phyloP scores from a whole-genome alignment of 139 green algal genomes.

The Prasinococcaceae sp. region DNA sequence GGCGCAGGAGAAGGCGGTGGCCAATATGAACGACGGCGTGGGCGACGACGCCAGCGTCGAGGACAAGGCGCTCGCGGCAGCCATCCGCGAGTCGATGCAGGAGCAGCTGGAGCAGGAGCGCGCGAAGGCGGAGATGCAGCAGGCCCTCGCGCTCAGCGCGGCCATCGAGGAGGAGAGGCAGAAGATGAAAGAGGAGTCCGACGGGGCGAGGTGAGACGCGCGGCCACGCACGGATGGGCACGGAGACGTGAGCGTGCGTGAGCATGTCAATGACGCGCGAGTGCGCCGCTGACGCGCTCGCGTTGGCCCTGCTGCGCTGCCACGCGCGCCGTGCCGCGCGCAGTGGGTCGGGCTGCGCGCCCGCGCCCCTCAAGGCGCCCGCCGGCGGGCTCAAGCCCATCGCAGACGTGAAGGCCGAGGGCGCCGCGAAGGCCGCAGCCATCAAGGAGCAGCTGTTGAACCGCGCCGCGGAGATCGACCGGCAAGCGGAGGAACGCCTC shows the following conservation, averaged over 20 bases:
- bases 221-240: too few relatives aligned
- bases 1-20: neutral
- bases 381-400: too few relatives aligned
- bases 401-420: neutral
- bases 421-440: neutral
- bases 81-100: neutral
- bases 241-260: too few relatives aligned
- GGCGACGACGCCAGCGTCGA: too few relatives aligned
- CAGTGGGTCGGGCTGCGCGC: neutral
- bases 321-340: neutral
- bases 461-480: neutral
- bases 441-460: neutral
- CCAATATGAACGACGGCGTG: too few relatives aligned
- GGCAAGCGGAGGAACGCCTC: neutral
- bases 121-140: conserved; percentile 13
- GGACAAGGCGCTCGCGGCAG: conserved; percentile 5
- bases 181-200: neutral
- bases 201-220: neutral
- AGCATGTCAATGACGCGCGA: neutral
- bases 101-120: neutral
- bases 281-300: neutral
- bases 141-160: conserved; percentile 32
- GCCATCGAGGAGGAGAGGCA: conserved; percentile 26
- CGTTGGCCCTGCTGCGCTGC: neutral
- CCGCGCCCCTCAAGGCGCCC: neutral